These are phyloP conservation scores for Dioszegia crocea DNA, from an alignment of 768 basidiomycete species.

Conservation along the genomic window DNA sequence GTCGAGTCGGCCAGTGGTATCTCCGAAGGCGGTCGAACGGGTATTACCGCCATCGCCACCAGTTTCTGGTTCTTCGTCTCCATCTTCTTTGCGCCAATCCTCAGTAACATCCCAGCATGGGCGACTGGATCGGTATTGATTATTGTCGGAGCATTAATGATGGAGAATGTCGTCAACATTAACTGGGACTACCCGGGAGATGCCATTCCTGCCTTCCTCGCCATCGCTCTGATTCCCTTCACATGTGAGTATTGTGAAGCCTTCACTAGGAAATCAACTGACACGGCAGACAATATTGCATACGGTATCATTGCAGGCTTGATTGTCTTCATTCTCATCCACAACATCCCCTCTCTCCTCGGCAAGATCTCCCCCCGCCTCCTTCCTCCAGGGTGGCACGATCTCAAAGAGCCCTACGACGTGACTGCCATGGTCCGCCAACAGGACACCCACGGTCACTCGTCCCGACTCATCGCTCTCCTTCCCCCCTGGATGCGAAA, in stretches of 20 bases:
- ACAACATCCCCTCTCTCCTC: slow-evolving; percentile 63
- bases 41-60: slow-evolving; percentile 68
- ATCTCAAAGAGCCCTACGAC: slow-evolving; percentile 41
- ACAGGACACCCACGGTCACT: slow-evolving; percentile 22
- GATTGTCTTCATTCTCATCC: slow-evolving; percentile 65
- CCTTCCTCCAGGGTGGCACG: slow-evolving; percentile 40
- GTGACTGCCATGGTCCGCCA: slow-evolving; percentile 32
- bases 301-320: slow-evolving; percentile 84
- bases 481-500: slow-evolving; percentile 42
- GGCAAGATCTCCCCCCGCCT: slow-evolving; percentile 54
- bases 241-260: slow-evolving; percentile 28
- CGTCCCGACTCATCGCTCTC: slow-evolving; percentile 18
- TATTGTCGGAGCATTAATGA: slow-evolving; percentile 84
- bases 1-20: slow-evolving; percentile 36
- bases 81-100: slow-evolving; percentile 83
- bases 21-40: slow-evolving; percentile 80
- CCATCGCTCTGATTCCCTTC: slow-evolving; percentile 63
- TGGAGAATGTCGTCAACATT: slow-evolving; percentile 76
- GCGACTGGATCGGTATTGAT: slow-evolving; percentile 81
- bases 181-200: slow-evolving; percentile 88
- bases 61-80: slow-evolving; percentile 75
- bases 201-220: slow-evolving; percentile 79
- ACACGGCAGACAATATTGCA: slow-evolving; percentile 61
- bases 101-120: slow-evolving; percentile 80
- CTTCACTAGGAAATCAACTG: slow-evolving; percentile 26